A percentile compares a stretch with the other conserved stretches of the same genome.
phyloP scores from a whole-genome alignment of 352 stramenopile genomes.

The Globisporangium carolinianum region DNA sequence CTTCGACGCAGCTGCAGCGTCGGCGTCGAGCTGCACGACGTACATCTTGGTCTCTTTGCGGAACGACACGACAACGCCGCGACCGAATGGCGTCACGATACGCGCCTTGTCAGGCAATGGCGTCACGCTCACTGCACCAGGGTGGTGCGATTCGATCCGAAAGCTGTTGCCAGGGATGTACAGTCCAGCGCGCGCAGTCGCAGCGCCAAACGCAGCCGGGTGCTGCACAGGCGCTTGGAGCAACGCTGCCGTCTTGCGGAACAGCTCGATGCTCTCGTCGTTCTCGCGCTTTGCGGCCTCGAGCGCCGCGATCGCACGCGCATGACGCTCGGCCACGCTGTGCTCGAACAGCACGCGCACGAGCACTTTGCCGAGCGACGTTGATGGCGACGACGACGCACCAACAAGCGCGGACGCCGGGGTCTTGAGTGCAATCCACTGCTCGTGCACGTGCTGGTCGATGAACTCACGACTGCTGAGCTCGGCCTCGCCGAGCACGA shows the following conservation, averaged over 20 bases:
- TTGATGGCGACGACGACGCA: background rate
- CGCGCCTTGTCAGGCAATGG: slow-evolving; percentile 71
- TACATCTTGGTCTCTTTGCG: slow-evolving; percentile 73
- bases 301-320: slow-evolving; percentile 32
- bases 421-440: slow-evolving; percentile 46
- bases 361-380: slow-evolving; percentile 36
- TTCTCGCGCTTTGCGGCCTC: slow-evolving; percentile 51
- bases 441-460: slow-evolving; percentile 48
- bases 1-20: slow-evolving; percentile 31
- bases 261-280: slow-evolving; percentile 56
- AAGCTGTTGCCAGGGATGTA: slow-evolving; percentile 80
- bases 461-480: slow-evolving; percentile 41
- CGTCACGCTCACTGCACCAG: slow-evolving; percentile 48
- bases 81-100: slow-evolving; percentile 68
- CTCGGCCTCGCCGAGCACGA: slow-evolving; percentile 61
- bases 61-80: slow-evolving; percentile 64
- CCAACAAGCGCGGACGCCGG: slow-evolving; percentile 19
- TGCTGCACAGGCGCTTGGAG: slow-evolving; percentile 47
- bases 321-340: slow-evolving; percentile 30
- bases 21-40: slow-evolving; percentile 67
- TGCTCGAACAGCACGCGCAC: slow-evolving; percentile 60
- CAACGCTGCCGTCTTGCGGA: slow-evolving; percentile 42
- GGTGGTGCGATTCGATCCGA: slow-evolving; percentile 48
- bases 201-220: slow-evolving; percentile 60
- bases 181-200: slow-evolving; percentile 38